These are phyloP conservation scores for Laburnicola sp. DNA, from an alignment of 2,329 filamentous ascomycete genomes.

Conservation along the genomic window DNA sequence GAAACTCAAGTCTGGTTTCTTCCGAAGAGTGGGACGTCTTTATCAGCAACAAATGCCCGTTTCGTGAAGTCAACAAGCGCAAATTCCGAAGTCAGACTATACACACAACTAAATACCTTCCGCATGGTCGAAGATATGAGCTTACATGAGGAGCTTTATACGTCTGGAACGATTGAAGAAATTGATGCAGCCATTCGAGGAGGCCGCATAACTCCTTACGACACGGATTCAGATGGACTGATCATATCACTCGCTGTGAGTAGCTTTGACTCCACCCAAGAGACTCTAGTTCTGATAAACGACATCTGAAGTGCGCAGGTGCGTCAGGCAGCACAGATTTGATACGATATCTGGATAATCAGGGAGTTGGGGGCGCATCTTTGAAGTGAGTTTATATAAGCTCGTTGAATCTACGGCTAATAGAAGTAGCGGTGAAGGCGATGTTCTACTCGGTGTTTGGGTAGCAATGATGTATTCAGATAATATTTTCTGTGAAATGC, in stretches of 20 bases:
- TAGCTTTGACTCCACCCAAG: not conserved
- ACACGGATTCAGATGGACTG: slow-evolving; percentile 1
- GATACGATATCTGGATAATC: slow-evolving; percentile 8
- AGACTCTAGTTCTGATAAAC: not conserved
- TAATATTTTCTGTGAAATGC: not conserved
- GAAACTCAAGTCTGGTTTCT: not conserved
- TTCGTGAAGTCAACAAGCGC: not conserved
- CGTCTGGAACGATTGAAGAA: slow-evolving; percentile 8
- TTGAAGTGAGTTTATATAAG: too few species aligned
- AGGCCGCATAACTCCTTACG: slow-evolving; percentile 19
- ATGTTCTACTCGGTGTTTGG: not conserved
- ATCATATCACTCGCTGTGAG: slow-evolving; percentile 15
- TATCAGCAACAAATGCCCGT: not conserved
- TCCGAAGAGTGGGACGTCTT: not conserved
- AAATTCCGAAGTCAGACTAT: slow-evolving; percentile 1
- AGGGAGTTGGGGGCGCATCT: too few species aligned
- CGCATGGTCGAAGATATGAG: not conserved
- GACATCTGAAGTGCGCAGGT: too few species aligned
- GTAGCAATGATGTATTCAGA: not conserved
- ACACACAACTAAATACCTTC: slow-evolving; percentile 8
- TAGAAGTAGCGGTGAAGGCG: not conserved
- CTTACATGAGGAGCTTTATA: slow-evolving; percentile 7
- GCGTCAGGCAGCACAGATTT: not conserved
- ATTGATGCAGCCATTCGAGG: slow-evolving; percentile 14
- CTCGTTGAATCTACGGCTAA: too few species aligned